These are phyloP conservation scores for Cairneyella variabilis DNA, from an alignment of 495 filamentous ascomycete species.

Conservation along the genomic window DNA sequence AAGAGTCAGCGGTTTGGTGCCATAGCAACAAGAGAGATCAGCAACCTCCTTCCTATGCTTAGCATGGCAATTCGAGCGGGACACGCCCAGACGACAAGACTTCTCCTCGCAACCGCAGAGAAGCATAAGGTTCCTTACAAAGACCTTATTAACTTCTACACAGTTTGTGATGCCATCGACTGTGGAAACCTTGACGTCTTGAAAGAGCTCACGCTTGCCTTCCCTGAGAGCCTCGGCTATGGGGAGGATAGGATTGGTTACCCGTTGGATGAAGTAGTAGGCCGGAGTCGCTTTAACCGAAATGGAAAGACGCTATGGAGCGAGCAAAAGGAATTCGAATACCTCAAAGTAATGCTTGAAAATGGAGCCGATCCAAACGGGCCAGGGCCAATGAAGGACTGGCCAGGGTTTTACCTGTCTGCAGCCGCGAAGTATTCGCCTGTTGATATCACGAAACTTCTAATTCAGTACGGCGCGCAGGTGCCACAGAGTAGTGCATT, in stretches of 20 bases:
- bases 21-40: neutral
- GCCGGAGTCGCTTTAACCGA: neutral
- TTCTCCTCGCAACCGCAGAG: neutral
- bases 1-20: neutral
- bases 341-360: neutral
- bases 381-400: neutral
- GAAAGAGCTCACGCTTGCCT: neutral
- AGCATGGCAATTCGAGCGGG: neutral
- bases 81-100: neutral
- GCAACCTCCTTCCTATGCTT: neutral
- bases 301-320: neutral
- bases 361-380: neutral
- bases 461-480: constrained; percentile 16
- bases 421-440: neutral
- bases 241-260: neutral
- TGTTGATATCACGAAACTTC: constrained; percentile 1
- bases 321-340: neutral
- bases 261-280: neutral
- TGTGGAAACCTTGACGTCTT: neutral
- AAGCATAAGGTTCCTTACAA: neutral
- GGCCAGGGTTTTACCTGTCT: neutral
- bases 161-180: neutral
- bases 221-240: neutral
- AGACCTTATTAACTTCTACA: neutral
- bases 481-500: constrained; percentile 18